Evolutionary conservation across 352 stramenopile species (phyloP).

Genomic region (Elongisporangium anandrum): DNA sequence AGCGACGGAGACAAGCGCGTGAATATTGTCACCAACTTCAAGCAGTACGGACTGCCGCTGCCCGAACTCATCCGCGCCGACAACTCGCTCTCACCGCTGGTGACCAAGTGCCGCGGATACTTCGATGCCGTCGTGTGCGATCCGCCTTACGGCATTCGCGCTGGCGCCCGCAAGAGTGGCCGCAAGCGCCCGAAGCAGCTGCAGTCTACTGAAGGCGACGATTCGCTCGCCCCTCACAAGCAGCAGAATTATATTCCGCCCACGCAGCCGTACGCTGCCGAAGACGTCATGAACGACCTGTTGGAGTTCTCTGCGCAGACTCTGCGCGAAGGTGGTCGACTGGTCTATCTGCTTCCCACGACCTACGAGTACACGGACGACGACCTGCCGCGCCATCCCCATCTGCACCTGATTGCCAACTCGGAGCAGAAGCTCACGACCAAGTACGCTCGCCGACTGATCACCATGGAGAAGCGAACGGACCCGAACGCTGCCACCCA

Average conservation of each 20-base stretch:
- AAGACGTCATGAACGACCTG: slow-evolving; percentile 97
- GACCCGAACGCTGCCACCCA: slow-evolving; percentile 5
- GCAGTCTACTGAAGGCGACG: slow-evolving; percentile 5
- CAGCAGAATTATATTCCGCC: slow-evolving; percentile 93
- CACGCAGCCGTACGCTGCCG: slow-evolving; percentile 93
- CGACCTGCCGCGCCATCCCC: slow-evolving; percentile 71
- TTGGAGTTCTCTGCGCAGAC: slow-evolving; percentile 87
- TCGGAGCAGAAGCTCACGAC: slow-evolving; percentile 82
- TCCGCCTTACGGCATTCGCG: slow-evolving; percentile 92
- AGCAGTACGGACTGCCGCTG: slow-evolving; percentile 89
- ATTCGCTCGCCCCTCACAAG: slow-evolving; percentile 27
- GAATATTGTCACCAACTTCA: slow-evolving; percentile 88
- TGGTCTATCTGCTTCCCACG: slow-evolving; percentile 87
- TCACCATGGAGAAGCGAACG: slow-evolving; percentile 83
- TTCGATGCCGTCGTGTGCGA: slow-evolving; percentile 93
- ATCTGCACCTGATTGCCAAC: slow-evolving; percentile 65
- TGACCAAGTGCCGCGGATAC: slow-evolving; percentile 34
- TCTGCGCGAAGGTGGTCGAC: slow-evolving; percentile 66
- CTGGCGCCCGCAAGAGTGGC: slow-evolving; percentile 92
- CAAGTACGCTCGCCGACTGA: slow-evolving; percentile 78
- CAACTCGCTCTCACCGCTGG: slow-evolving; percentile 69
- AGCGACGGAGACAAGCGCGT: slow-evolving; percentile 29
- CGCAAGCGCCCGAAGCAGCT: slow-evolving; percentile 34
- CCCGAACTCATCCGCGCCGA: slow-evolving; percentile 95
- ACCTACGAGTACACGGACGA: slow-evolving; percentile 79